Evolutionary conservation across 2,329 filamentous ascomycete species (phyloP).

Genomic region (Verticillium isaacii): DNA sequence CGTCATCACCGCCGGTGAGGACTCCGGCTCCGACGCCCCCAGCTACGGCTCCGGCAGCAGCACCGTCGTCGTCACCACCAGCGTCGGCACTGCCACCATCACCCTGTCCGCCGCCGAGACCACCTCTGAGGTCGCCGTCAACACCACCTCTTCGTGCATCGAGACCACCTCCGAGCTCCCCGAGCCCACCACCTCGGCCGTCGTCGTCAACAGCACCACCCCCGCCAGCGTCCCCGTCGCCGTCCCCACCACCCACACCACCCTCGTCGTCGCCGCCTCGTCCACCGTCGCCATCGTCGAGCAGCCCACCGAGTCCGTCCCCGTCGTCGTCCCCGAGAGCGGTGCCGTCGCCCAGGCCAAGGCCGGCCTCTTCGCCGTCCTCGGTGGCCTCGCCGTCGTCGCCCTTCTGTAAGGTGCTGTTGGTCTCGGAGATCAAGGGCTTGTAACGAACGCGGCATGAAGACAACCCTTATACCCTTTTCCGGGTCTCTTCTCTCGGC

Average conservation of each 20-base stretch:
- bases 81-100: conserved; percentile 24
- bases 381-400: conserved; percentile 13
- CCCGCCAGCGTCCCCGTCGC: conserved; percentile 5
- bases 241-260: not conserved
- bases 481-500: not conserved
- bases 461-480: not conserved
- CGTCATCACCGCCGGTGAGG: conserved; percentile 35
- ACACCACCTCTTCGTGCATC: conserved; percentile 13
- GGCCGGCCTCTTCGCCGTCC: conserved; percentile 11
- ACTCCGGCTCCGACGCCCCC: conserved; percentile 15
- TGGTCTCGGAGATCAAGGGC: not conserved
- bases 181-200: conserved; percentile 13
- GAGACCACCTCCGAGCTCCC: conserved; percentile 19
- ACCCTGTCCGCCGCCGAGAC: conserved; percentile 16
- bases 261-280: conserved; percentile 3
- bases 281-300: conserved; percentile 1
- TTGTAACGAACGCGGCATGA: not conserved
- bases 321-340: conserved; percentile 2
- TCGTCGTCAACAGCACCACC: conserved; percentile 11
- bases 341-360: conserved; percentile 8
- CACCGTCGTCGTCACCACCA: conserved; percentile 22
- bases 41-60: conserved; percentile 16
- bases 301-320: not conserved
- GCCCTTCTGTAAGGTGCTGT: conserved; percentile 8
- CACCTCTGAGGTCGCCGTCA: conserved; percentile 9